phyloP scores from a whole-genome alignment of 495 filamentous ascomycete genomes.

The Hyaloscypha finlandica region DNA sequence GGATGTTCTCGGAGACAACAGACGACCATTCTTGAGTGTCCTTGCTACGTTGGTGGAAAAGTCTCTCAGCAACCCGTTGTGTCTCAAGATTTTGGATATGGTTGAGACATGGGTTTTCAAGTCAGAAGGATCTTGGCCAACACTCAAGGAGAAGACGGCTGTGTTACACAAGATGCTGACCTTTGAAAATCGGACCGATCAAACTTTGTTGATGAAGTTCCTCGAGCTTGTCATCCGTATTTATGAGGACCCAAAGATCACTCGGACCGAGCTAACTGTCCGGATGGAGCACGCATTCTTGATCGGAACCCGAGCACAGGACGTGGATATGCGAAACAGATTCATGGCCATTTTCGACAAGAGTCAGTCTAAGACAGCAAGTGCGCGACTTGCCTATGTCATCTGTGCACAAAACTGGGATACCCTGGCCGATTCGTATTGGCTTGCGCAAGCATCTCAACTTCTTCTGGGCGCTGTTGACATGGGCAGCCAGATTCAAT shows the following conservation, averaged over 20 bases:
- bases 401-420: conserved; percentile 97
- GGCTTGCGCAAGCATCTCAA: conserved; percentile 92
- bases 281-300: conserved; percentile 97
- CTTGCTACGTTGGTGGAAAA: conserved; percentile 93
- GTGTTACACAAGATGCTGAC: conserved; percentile 96
- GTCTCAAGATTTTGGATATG: conserved; percentile 88
- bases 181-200: conserved; percentile 82
- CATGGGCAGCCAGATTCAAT: conserved; percentile 70
- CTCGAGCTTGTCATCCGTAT: conserved; percentile 94
- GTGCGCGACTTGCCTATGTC: conserved; percentile 82
- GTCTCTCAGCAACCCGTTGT: conserved; percentile 79
- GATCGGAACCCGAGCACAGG: conserved; percentile 89
- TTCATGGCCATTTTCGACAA: conserved; percentile 95
- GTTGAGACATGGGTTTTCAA: conserved; percentile 97
- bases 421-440: conserved; percentile 89
- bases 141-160: conserved; percentile 95
- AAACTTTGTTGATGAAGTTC: conserved; percentile 84
- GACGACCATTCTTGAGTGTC: conserved; percentile 91
- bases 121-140: conserved; percentile 89
- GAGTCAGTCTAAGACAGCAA: conserved; percentile 83
- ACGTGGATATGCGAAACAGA: conserved; percentile 95
- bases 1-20: conserved; percentile 88
- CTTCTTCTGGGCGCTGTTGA: conserved; percentile 88
- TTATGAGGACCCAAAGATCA: conserved; percentile 95
- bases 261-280: conserved; percentile 91